Conservation (phyloP, 1,284 basidiomycete species). For the Malassezia brasiliensis region DNA sequence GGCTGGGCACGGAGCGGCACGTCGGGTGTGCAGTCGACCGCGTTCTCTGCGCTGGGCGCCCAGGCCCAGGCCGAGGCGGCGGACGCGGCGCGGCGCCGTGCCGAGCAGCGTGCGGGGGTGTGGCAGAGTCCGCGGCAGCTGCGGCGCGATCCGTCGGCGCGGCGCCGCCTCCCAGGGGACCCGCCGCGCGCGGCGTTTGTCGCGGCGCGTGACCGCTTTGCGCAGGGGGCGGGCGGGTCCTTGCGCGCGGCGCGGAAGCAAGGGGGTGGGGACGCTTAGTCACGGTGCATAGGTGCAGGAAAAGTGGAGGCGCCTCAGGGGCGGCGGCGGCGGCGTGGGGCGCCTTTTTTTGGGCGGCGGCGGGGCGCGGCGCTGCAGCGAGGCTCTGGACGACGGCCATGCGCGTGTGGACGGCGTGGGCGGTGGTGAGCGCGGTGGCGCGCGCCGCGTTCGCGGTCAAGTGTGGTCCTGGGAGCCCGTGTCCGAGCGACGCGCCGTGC, state of each 20-base stretch:
- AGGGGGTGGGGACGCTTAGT: neutral
- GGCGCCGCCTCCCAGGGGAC: neutral
- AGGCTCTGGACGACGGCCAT: neutral
- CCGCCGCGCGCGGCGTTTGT: neutral
- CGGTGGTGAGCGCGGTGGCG: neutral
- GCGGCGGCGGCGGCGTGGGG: neutral
- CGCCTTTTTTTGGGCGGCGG: too few species aligned
- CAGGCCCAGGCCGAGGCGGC: neutral
- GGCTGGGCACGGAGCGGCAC: constrained; percentile 1
- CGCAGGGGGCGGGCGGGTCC: too few species aligned
- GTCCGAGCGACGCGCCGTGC: constrained; percentile 28
- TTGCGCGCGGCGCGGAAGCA: neutral
- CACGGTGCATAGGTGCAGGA: neutral
- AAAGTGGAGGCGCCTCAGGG: constrained; percentile 2
- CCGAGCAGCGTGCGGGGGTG: neutral
- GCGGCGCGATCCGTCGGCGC: neutral
- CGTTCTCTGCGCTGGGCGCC: constrained; percentile 1
- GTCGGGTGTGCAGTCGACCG: neutral
- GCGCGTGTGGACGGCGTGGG: neutral
- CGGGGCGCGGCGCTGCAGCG: too few species aligned
- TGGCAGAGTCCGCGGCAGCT: constrained; percentile 3
- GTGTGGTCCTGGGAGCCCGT: constrained; percentile 6
- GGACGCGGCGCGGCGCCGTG: neutral
- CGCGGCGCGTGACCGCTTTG: neutral
- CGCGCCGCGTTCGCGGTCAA: neutral